phyloP scores from a whole-genome alignment of 495 filamentous ascomycete genomes.

The Neurospora cerealis region DNA sequence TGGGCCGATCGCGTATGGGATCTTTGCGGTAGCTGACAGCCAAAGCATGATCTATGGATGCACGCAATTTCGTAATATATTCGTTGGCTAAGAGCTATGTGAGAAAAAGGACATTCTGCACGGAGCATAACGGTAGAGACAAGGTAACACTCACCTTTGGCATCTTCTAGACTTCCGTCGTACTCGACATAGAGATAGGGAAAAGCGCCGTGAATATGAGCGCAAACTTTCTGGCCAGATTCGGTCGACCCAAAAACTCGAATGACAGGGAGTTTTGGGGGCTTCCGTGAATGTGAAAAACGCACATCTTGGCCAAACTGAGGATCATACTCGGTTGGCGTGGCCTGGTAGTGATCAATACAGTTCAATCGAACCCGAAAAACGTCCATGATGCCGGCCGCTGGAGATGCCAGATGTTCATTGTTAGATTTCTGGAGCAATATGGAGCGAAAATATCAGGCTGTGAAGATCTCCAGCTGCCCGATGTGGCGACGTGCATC shows the following conservation, averaged over 20 bases:
- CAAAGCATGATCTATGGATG: constrained; percentile 78
- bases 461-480: neutral
- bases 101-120: neutral
- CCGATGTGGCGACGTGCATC: neutral
- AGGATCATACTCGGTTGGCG: constrained; percentile 74
- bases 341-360: constrained; percentile 83
- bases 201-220: constrained; percentile 91
- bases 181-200: constrained; percentile 93
- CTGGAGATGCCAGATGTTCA: neutral
- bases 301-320: constrained; percentile 49
- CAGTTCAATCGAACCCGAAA: constrained; percentile 88
- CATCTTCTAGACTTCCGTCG: constrained; percentile 52
- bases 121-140: neutral
- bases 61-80: constrained; percentile 62
- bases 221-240: constrained; percentile 91
- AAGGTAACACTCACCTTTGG: constrained; percentile 45
- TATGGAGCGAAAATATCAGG: neutral
- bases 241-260: constrained; percentile 90
- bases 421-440: neutral
- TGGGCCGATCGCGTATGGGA: constrained; percentile 51
- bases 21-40: constrained; percentile 73
- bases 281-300: constrained; percentile 40
- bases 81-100: constrained; percentile 28
- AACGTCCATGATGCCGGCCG: constrained; percentile 39
- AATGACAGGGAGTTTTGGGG: constrained; percentile 73